Percentiles rank a stretch among this genome's conserved stretches.
These are phyloP conservation scores for Pseudognaphalium luteoalbum DNA, from an alignment of 129 eudicot genomes.

Conservation along the genomic window DNA sequence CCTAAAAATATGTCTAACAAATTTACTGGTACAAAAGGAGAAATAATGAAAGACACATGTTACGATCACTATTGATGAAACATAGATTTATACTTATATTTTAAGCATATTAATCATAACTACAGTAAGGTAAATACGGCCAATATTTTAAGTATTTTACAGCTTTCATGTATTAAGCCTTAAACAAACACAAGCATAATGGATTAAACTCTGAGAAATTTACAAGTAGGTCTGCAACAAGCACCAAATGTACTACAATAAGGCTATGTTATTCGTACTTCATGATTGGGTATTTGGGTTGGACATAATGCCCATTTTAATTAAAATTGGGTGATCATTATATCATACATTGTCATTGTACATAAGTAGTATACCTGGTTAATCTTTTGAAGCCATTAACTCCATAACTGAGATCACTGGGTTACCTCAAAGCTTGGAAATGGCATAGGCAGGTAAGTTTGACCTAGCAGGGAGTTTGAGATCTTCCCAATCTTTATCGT, in stretches of 20 bases:
- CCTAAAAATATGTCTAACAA: too few relatives aligned
- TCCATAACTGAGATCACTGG: neutral
- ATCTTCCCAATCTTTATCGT: conserved; percentile 75
- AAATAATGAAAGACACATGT: too few relatives aligned
- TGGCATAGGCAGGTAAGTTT: conserved; percentile 67
- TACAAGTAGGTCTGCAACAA: neutral
- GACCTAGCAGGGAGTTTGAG: conserved; percentile 70
- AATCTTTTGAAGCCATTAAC: conserved; percentile 1
- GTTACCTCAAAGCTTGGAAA: conserved; percentile 72
- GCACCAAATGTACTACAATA: neutral
- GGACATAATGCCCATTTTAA: neutral
- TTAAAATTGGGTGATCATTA: conserved; percentile 2
- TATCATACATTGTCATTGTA: conserved; percentile 7
- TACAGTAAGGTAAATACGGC: too few relatives aligned
- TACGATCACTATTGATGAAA: too few relatives aligned
- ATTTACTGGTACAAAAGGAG: too few relatives aligned
- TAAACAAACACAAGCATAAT: neutral
- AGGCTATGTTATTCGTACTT: neutral
- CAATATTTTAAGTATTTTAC: neutral
- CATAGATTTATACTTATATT: too few relatives aligned
- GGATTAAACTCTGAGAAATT: neutral
- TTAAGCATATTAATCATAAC: too few relatives aligned
- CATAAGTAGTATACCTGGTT: conserved; percentile 8
- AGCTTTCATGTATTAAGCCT: neutral
- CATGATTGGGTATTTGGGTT: neutral